These are phyloP conservation scores for Trichomonas gallinae DNA, from an alignment of 208 protist genomes.

Conservation along the genomic window DNA sequence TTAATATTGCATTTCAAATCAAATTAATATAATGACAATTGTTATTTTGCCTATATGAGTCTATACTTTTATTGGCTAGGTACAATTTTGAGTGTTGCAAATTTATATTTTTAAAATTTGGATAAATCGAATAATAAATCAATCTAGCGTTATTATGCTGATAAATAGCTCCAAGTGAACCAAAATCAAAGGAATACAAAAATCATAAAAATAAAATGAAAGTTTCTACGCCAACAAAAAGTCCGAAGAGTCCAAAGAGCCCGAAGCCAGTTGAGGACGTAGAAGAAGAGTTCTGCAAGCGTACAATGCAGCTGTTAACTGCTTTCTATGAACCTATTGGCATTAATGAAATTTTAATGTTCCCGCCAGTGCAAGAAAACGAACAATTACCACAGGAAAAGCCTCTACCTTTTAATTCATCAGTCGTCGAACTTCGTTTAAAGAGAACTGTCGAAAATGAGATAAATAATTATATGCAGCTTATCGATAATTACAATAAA, in stretches of 20 bases:
- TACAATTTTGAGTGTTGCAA: no score
- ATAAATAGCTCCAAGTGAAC: no score
- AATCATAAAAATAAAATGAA: background rate
- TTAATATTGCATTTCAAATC: no score
- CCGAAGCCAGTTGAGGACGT: background rate
- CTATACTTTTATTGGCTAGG: no score
- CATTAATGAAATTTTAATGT: background rate
- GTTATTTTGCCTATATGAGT: no score
- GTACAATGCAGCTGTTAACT: background rate
- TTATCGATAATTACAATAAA: background rate
- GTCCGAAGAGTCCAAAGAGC: background rate
- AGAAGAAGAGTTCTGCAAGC: background rate
- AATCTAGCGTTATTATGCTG: no score
- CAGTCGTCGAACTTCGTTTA: background rate
- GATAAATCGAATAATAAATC: no score
- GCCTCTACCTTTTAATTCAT: background rate
- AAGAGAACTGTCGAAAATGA: background rate
- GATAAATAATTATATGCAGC: background rate
- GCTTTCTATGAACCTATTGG: background rate
- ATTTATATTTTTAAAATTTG: no score
- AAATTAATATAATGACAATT: no score
- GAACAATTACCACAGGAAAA: background rate
- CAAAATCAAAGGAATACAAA: no score
- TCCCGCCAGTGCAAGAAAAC: background rate
- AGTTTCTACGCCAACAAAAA: background rate